Percentiles rank a stretch among this genome's conserved stretches.
Conservation (phyloP, 2,329 filamentous ascomycete species). For the Cladosporium phlei region DNA sequence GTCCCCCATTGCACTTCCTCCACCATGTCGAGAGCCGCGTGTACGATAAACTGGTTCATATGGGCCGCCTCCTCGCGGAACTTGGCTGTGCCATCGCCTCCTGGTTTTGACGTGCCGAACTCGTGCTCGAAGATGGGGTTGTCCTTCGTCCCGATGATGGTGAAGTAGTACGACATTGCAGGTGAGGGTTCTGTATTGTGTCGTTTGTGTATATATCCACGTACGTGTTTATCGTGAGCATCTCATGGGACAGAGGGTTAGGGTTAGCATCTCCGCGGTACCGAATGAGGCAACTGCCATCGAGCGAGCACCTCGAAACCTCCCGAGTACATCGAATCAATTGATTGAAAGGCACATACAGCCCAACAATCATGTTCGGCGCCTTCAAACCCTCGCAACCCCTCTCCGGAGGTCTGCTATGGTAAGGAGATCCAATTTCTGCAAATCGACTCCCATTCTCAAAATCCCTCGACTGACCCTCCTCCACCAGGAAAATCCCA, state of each 20-base stretch:
- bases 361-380: constrained; percentile 64
- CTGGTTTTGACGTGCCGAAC: constrained; percentile 93
- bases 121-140: constrained; percentile 95
- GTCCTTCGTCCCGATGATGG: constrained; percentile 91
- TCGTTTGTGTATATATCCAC: neutral
- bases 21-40: constrained; percentile 88
- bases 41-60: constrained; percentile 96
- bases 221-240: no score
- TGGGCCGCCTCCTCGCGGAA: constrained; percentile 85
- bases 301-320: constrained; percentile 6
- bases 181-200: no score
- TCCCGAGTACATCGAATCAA: no score
- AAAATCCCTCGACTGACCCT: neutral
- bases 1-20: constrained; percentile 94
- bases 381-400: constrained; percentile 74
- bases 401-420: constrained; percentile 75
- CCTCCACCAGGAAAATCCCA: constrained; percentile 74
- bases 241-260: no score
- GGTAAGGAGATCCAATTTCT: constrained; percentile 50
- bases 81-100: constrained; percentile 84
- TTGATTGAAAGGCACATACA: no score
- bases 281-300: constrained; percentile 10
- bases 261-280: constrained; percentile 22
- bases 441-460: constrained; percentile 10
- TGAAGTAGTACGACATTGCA: constrained; percentile 95